Conservation (phyloP, 164 flowering plant species). For the Warburgia ugandensis region DNA sequence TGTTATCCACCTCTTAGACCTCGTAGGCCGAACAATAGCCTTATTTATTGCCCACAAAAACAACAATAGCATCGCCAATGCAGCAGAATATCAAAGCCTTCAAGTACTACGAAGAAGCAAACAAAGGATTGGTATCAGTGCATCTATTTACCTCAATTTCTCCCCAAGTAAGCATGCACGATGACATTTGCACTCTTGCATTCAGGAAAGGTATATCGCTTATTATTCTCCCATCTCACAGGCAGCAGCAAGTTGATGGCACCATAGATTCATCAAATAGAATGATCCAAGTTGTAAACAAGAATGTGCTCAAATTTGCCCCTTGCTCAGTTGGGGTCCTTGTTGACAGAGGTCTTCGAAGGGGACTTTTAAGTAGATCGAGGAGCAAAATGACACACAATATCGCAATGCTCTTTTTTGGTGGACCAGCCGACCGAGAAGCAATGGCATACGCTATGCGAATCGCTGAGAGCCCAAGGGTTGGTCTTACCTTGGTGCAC, state of each 20-base stretch:
- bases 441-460: constrained; percentile 1
- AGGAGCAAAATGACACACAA: not conserved
- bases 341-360: not conserved
- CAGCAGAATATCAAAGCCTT: constrained; percentile 12
- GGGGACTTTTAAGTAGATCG: not conserved
- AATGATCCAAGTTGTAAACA: not conserved
- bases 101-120: constrained; percentile 39
- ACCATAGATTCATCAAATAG: not conserved
- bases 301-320: not conserved
- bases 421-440: constrained; percentile 5
- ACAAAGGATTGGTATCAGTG: not conserved
- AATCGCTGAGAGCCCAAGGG: not conserved
- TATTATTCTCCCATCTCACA: not conserved
- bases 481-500: not conserved
- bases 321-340: constrained; percentile 4
- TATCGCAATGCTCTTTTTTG: constrained; percentile 2
- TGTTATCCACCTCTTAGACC: not conserved
- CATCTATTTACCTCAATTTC: not conserved
- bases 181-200: not conserved
- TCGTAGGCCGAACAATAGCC: not conserved
- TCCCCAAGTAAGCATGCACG: constrained; percentile 4
- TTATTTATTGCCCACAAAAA: not conserved
- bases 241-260: not conserved
- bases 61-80: not conserved
- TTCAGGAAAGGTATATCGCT: not conserved